A percentile compares a stretch with the other conserved stretches of the same genome.
Evolutionary conservation across 2,329 filamentous ascomycete species (phyloP).

Genomic region (Phialophora verrucosa): DNA sequence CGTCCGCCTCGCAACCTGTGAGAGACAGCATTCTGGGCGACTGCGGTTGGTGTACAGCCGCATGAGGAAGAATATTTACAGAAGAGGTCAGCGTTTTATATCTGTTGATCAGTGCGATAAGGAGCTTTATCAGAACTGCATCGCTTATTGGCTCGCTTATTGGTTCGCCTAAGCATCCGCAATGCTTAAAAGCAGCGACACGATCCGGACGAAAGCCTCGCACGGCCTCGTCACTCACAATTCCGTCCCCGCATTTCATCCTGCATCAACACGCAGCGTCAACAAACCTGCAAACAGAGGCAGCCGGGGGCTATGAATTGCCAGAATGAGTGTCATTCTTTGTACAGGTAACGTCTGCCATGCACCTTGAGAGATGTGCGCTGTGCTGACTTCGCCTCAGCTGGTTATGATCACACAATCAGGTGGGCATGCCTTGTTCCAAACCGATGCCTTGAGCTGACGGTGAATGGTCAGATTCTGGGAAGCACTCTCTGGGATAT

Average conservation of each 20-base stretch:
- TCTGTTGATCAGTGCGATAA: not conserved
- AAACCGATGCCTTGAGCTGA: constrained; percentile 17
- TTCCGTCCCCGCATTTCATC: constrained; percentile 8
- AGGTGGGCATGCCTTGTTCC: constrained; percentile 55
- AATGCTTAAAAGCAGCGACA: constrained; percentile 7
- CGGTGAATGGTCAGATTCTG: constrained; percentile 71
- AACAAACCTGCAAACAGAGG: not conserved
- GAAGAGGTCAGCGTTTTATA: constrained; percentile 4
- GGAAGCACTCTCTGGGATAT: constrained; percentile 97
- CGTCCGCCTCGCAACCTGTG: not conserved
- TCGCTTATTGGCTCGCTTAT: constrained; percentile 9
- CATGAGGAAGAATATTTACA: constrained; percentile 1
- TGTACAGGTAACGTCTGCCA: constrained; percentile 62
- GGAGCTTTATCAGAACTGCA: not conserved
- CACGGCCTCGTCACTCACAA: not conserved
- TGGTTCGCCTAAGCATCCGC: not conserved
- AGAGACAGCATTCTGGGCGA: not conserved
- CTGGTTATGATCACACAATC: constrained; percentile 78
- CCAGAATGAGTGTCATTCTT: constrained; percentile 69
- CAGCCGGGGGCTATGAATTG: constrained; percentile 8
- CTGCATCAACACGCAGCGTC: not conserved
- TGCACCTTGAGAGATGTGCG: not conserved
- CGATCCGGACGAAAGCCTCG: not conserved
- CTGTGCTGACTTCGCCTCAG: constrained; percentile 48
- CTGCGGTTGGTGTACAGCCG: not conserved